A percentile compares a stretch with the other conserved stretches of the same genome.
Evolutionary conservation across 257 asterid species (phyloP).

Genomic region (Solanum okadae): DNA sequence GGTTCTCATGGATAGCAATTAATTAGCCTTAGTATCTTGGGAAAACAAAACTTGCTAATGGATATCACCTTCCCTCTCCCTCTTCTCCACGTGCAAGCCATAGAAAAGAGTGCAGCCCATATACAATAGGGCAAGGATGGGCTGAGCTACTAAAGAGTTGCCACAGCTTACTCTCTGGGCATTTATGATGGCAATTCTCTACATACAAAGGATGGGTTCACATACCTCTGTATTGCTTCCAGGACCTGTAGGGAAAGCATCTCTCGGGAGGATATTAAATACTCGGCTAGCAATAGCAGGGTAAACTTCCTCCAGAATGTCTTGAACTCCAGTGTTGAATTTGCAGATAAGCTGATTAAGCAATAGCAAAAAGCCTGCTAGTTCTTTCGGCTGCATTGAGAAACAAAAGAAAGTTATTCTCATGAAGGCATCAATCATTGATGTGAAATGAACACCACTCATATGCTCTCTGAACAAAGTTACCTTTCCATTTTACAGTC

Average conservation of each 20-base stretch:
- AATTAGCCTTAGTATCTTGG: neutral
- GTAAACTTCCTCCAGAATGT: conserved; percentile 74
- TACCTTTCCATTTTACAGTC: neutral
- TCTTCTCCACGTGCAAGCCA: neutral
- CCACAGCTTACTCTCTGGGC: neutral
- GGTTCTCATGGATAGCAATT: neutral
- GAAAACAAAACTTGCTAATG: neutral
- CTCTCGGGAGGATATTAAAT: conserved; percentile 65
- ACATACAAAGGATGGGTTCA: neutral
- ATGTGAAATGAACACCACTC: neutral
- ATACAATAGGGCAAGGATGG: neutral
- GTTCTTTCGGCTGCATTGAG: conserved; percentile 76
- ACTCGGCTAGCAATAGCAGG: conserved; percentile 69
- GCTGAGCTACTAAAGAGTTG: neutral
- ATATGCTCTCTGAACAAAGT: neutral
- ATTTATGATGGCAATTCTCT: neutral
- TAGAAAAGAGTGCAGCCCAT: neutral
- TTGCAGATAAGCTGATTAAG: conserved; percentile 92
- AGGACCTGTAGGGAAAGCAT: conserved; percentile 55
- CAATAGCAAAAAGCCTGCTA: conserved; percentile 70
- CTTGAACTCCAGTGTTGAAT: conserved; percentile 55
- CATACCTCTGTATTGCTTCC: conserved; percentile 88
- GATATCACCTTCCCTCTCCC: neutral
- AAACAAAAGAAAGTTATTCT: conserved; percentile 3
- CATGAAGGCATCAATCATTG: neutral